A percentile compares a stretch with the other conserved stretches of the same genome.
These are phyloP conservation scores for Spatholobus suberectus DNA, from an alignment of 306 rosid genomes.

Conservation along the genomic window DNA sequence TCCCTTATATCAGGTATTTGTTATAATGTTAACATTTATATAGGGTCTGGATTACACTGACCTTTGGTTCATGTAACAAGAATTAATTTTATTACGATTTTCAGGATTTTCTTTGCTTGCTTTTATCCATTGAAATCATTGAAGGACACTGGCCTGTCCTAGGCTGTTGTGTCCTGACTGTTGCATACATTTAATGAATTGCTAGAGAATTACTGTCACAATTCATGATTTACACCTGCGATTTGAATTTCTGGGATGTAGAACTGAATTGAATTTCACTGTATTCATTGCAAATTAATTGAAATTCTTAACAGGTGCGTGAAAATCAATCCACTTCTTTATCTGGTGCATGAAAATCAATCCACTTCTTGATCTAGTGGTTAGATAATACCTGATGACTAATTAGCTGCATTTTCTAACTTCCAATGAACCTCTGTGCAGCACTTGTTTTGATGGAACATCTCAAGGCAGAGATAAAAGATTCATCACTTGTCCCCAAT, in stretches of 20 bases:
- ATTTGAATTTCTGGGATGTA: not conserved
- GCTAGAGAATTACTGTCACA: not conserved
- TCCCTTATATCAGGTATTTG: not conserved
- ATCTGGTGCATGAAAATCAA: not conserved
- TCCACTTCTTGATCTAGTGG: not conserved
- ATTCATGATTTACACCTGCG: not conserved
- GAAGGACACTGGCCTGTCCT: not conserved
- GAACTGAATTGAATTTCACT: not conserved
- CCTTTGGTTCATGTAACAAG: not conserved
- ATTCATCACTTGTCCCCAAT: conserved; percentile 45
- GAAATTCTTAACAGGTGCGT: not conserved
- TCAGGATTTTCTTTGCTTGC: conserved; percentile 19
- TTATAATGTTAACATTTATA: not conserved
- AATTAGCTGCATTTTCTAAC: conserved; percentile 24
- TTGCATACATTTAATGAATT: not conserved
- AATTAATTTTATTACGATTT: not conserved
- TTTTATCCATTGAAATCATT: not conserved
- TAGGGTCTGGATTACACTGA: not conserved
- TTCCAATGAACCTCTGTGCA: conserved; percentile 37
- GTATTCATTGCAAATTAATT: not conserved
- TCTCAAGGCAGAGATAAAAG: conserved; percentile 58
- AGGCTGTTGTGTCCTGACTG: not conserved
- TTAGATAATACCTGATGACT: not conserved
- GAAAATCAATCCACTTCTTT: conserved; percentile 4
- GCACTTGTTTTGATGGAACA: conserved; percentile 71